phyloP scores from a whole-genome alignment of 129 eudicot species.

The Oenanthe sinensis region DNA sequence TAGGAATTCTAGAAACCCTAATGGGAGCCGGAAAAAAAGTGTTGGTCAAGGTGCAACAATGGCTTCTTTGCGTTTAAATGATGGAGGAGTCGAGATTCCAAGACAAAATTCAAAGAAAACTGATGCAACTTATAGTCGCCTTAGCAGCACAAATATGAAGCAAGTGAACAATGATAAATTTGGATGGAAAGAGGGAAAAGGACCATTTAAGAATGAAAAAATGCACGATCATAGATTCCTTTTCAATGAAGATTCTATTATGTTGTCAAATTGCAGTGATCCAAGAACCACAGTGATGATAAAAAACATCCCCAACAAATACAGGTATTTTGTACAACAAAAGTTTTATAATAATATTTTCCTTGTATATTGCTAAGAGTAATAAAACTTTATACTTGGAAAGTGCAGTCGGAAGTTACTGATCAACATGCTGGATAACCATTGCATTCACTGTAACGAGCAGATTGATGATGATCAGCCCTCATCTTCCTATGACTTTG shows the following conservation, averaged over 20 bases:
- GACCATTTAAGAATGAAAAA: slow-evolving; percentile 10
- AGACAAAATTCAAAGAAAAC: slow-evolving; percentile 1
- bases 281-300: slow-evolving; percentile 90
- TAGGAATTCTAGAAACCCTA: slow-evolving; percentile 20
- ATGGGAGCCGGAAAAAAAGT: slow-evolving; percentile 12
- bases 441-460: slow-evolving; percentile 86
- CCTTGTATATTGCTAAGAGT: not conserved
- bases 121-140: not conserved
- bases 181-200: slow-evolving; percentile 33
- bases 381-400: not conserved
- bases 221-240: slow-evolving; percentile 51
- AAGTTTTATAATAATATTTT: not conserved
- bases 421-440: slow-evolving; percentile 96
- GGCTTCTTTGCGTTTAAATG: slow-evolving; percentile 7
- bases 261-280: slow-evolving; percentile 49
- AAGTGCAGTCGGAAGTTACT: slow-evolving; percentile 65
- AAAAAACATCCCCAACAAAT: slow-evolving; percentile 93
- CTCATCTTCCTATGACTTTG: slow-evolving; percentile 76
- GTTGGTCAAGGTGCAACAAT: slow-evolving; percentile 20
- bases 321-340: slow-evolving; percentile 41
- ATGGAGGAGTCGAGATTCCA: not conserved
- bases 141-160: not conserved
- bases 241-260: slow-evolving; percentile 52
- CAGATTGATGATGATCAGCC: slow-evolving; percentile 60
- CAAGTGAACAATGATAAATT: slow-evolving; percentile 1